These are phyloP conservation scores for Venturia oleaginea DNA, from an alignment of 2,329 filamentous ascomycete genomes.

Conservation along the genomic window DNA sequence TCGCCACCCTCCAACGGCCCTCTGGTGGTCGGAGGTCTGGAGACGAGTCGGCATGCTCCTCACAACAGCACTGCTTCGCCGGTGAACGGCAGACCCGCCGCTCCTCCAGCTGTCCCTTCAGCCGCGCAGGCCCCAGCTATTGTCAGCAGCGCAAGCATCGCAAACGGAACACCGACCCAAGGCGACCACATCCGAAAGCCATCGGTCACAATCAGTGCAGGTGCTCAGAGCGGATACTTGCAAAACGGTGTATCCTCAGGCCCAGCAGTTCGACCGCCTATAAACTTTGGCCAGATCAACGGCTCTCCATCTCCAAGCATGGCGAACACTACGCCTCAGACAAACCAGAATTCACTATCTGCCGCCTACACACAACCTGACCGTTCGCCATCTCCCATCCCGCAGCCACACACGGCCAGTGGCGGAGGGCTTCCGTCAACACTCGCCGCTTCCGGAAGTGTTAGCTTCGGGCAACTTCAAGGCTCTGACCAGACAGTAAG, in stretches of 20 bases:
- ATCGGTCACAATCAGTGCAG: conserved; percentile 85
- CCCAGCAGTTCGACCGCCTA: conserved; percentile 49
- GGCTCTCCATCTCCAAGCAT: conserved; percentile 52
- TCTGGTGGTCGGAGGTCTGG: conserved; percentile 44
- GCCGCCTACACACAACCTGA: conserved; percentile 57
- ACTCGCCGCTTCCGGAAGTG: conserved; percentile 60
- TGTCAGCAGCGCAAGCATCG: conserved; percentile 52
- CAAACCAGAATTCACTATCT: conserved; percentile 50
- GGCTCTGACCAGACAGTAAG: conserved; percentile 62
- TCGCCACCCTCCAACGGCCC: conserved; percentile 40
- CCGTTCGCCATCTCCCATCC: conserved; percentile 86
- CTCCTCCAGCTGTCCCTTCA: conserved; percentile 57
- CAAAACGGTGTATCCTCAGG: conserved; percentile 56
- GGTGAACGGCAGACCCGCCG: conserved; percentile 74
- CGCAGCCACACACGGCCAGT: conserved; percentile 73
- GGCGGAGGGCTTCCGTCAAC: conserved; percentile 73
- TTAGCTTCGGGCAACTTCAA: conserved; percentile 74
- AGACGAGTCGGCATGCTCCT: conserved; percentile 44
- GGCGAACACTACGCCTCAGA: conserved; percentile 61
- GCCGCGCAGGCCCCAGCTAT: conserved; percentile 50
- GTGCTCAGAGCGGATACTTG: conserved; percentile 64
- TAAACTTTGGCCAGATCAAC: conserved; percentile 69
- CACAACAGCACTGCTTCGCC: conserved; percentile 50
- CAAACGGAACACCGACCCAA: conserved; percentile 54
- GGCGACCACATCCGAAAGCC: conserved; percentile 73